These are phyloP conservation scores for Alloascoidea africana DNA, from an alignment of 805 yeast genomes.

Conservation along the genomic window DNA sequence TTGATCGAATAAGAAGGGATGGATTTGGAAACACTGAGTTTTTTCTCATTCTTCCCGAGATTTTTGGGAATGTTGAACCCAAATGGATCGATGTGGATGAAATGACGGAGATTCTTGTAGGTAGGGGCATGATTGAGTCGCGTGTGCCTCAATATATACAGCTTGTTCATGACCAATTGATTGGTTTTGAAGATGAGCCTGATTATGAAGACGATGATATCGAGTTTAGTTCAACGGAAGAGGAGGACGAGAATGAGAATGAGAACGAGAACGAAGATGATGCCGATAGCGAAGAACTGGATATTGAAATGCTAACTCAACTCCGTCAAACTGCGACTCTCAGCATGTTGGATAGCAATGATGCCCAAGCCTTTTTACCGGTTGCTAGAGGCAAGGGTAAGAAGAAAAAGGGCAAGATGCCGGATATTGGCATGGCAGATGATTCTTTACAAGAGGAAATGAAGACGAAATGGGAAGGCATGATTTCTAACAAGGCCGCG, in stretches of 20 bases:
- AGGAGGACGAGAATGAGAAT: not conserved
- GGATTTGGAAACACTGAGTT: conserved; percentile 1
- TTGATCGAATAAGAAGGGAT: not conserved
- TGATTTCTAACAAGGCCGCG: not conserved
- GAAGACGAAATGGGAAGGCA: not conserved
- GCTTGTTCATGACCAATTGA: conserved; percentile 1
- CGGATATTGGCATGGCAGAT: not conserved
- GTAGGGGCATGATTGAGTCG: not conserved
- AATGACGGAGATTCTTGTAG: not conserved
- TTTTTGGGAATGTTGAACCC: not conserved
- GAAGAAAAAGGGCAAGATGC: not conserved
- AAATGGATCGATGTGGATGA: not conserved
- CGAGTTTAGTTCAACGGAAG: not conserved
- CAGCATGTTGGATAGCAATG: not conserved
- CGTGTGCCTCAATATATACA: not conserved
- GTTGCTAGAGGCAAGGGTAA: conserved; percentile 1
- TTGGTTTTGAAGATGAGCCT: not conserved
- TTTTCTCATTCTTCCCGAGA: not conserved
- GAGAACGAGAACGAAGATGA: not conserved
- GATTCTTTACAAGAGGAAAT: not conserved
- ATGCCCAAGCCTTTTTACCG: not conserved
- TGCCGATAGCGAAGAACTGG: conserved; percentile 1
- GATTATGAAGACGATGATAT: not conserved
- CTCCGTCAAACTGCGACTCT: not conserved
- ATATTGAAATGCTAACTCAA: conserved; percentile 1